Evolutionary conservation across 257 asterid genomes (phyloP).

Genomic region (Rubia yunnanensis): DNA sequence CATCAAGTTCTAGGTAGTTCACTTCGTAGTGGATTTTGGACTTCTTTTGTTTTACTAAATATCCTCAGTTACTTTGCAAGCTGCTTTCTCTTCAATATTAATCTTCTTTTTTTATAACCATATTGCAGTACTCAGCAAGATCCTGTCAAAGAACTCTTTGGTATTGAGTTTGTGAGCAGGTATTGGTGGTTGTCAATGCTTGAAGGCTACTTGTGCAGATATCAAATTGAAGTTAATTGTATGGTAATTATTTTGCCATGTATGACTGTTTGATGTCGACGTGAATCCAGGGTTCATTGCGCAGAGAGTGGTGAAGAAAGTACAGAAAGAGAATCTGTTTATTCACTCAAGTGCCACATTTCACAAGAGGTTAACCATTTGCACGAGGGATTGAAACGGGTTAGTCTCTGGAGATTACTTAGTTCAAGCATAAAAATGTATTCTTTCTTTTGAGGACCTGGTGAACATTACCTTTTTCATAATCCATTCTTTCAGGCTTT

Average conservation of each 20-base stretch:
- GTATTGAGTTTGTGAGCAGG: slow-evolving; percentile 92
- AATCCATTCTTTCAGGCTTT: slow-evolving; percentile 51
- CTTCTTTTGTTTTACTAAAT: not conserved
- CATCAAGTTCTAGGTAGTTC: slow-evolving; percentile 56
- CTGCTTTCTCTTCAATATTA: not conserved
- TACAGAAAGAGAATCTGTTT: slow-evolving; percentile 76
- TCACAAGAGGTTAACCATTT: slow-evolving; percentile 98
- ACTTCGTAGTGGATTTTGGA: slow-evolving; percentile 6
- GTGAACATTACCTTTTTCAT: slow-evolving; percentile 4
- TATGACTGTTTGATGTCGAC: slow-evolving; percentile 12
- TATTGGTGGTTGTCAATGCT: slow-evolving; percentile 22
- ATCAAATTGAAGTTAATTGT: not conserved
- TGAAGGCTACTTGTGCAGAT: not conserved
- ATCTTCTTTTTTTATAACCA: not conserved
- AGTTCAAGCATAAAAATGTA: not conserved
- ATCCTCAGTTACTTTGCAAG: not conserved
- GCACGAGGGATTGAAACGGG: slow-evolving; percentile 88
- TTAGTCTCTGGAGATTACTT: slow-evolving; percentile 30
- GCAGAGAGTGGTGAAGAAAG: slow-evolving; percentile 99
- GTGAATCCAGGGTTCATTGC: slow-evolving; percentile 76
- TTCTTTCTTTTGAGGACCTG: not conserved
- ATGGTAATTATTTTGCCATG: not conserved
- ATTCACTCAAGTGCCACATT: slow-evolving; percentile 94
- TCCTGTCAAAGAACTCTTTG: slow-evolving; percentile 70
- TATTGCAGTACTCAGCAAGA: slow-evolving; percentile 70